Evolutionary conservation across 2,329 filamentous ascomycete genomes (phyloP).

Genomic region (Aspergillus hiratsukae): DNA sequence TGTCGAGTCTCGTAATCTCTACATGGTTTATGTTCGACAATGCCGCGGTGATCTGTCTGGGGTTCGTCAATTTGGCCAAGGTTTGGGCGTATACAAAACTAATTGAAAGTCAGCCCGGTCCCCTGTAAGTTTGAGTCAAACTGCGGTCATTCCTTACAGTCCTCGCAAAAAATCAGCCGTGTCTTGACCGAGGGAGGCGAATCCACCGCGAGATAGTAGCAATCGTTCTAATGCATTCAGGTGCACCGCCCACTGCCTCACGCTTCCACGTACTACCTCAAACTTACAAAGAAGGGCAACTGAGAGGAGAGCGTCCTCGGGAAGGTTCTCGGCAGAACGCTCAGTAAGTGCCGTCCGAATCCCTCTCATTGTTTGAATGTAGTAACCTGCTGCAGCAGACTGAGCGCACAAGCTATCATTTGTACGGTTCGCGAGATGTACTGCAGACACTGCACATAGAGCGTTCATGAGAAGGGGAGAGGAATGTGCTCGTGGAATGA

Average conservation of each 20-base stretch:
- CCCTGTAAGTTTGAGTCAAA: neutral
- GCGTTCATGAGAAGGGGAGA: constrained; percentile 35
- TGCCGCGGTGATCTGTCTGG: constrained; percentile 17
- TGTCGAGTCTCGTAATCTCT: constrained; percentile 28
- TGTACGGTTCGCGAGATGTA: constrained; percentile 32
- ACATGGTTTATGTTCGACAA: constrained; percentile 15
- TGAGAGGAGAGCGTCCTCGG: constrained; percentile 31
- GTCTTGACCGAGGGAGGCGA: constrained; percentile 25
- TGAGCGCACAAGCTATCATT: constrained; percentile 19
- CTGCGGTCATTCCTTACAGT: constrained; percentile 21
- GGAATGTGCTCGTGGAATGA: constrained; percentile 34
- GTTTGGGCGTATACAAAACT: constrained; percentile 34
- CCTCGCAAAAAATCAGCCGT: constrained; percentile 31
- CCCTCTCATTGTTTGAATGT: constrained; percentile 30
- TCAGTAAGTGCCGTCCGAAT: constrained; percentile 24
- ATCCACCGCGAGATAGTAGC: constrained; percentile 30
- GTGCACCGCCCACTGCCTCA: constrained; percentile 37
- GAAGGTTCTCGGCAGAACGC: constrained; percentile 11
- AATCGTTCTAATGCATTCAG: constrained; percentile 31
- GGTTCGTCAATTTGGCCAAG: constrained; percentile 32
- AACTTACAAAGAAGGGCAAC: constrained; percentile 37
- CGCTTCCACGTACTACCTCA: constrained; percentile 35
- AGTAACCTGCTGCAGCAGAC: constrained; percentile 30
- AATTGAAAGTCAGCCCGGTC: neutral
- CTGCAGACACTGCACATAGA: constrained; percentile 34